These are phyloP conservation scores for Eimeria zaria DNA, from an alignment of 169 alveolate genomes.

Conservation along the genomic window DNA sequence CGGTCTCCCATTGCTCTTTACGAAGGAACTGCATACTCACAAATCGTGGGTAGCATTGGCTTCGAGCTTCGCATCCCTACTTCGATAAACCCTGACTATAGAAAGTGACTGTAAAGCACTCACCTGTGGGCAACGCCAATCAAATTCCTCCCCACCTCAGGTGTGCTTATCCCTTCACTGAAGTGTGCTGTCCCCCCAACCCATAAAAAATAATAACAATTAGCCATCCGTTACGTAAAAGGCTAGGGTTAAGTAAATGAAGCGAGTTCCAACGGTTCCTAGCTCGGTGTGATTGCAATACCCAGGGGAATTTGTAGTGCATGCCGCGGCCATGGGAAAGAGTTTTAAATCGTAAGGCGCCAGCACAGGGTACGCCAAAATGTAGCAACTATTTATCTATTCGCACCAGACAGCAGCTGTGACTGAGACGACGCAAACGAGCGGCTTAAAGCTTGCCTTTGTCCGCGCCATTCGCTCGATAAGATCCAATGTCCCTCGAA, in stretches of 20 bases:
- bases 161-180: neutral
- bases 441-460: neutral
- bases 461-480: neutral
- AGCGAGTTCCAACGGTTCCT: neutral
- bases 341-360: neutral
- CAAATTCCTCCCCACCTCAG: neutral
- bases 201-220: neutral
- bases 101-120: neutral
- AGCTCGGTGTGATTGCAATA: neutral
- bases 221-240: neutral
- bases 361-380: neutral
- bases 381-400: neutral
- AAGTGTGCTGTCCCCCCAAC: neutral
- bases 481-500: neutral
- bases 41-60: too few relatives aligned
- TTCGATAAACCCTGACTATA: neutral
- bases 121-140: neutral
- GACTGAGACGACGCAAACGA: neutral
- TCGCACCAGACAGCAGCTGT: neutral
- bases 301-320: neutral
- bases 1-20: neutral
- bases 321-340: neutral
- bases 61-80: neutral
- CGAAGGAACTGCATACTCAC: neutral
- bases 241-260: neutral